Base-by-base conservation (phyloP, 2,329 filamentous ascomycete species). In the Stemphylium vesicarium region DNA sequence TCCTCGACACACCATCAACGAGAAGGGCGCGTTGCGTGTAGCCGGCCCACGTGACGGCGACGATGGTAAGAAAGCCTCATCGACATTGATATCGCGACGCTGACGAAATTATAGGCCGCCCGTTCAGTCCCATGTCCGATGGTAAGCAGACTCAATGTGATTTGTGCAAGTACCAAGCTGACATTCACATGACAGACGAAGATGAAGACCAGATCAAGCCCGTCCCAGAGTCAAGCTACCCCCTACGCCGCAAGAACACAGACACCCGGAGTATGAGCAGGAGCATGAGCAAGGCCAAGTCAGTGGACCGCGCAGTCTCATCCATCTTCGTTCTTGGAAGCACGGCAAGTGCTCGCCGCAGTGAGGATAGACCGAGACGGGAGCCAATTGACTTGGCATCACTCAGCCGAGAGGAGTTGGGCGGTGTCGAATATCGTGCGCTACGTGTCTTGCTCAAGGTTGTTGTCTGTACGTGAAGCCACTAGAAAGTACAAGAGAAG, bases 351-450 rank as follows among this genome's bases (percentile, higher is more conserved):
- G 22, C 8, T 13, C 12, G 73, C 15, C 22, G 36, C 7, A 63
- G 58, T 8, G 45, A 55, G 10, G 51, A 49, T 2, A 56, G 36
- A 26, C 37, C 50, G 10, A 71, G 79, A 53, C 81, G 79, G 0
- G 66, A 75, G 22, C 82, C 83, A 29, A 56, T 75, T 26, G 78
- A 81, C 44, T 38, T 83, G 43, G 75, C 75, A 0, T 65, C 69
- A 0, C 59, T 75, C 15, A 78, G 80, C 77, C 75, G 24, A 60
- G 93, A 99, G 71, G 95, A 99, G 74, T 79, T 99, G 3, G 95
- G 95, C 8, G 95, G 95, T 16, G 96, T 99, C 59, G 95, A 99
- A 75, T 99, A 99, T 70, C 88, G 95, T 5, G 91, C 94, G 0
- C 75, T 99, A 54, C 95, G 96, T 73, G 91, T 92, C 2, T 78